Base-by-base conservation (phyloP, 441 rosid genomes). In the Pelargonium fulgidum region DNA sequence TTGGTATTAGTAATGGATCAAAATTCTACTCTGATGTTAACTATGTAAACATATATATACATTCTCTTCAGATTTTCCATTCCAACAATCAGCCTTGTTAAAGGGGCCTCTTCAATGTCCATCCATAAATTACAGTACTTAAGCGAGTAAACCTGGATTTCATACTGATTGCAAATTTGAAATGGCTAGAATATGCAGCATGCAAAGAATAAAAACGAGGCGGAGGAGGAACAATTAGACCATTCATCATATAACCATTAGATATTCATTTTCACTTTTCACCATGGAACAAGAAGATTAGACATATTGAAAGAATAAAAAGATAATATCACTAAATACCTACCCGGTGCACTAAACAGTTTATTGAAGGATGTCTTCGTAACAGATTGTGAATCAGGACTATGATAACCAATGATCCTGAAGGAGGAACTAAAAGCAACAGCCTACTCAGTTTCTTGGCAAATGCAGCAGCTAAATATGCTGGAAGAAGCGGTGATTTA, bases 391-490 rank as follows among this genome's bases (percentile, higher is more conserved):
- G 88, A 79, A 91, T 84, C 82, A 89, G 78, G 47, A 95, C 97
- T 9, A 85, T 82, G 36, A 91, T 82, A 80, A 88, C 87, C 80
- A 93, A 70, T 29, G 90, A 83, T 78, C 97, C 96, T 3, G 97
- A 82, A n/a, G 97, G 96, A 69, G 99, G 92, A 62, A 84, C 86
- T 4, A 79, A 80, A 73, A 91, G 88, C 33, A 90, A 76, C 78
- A 91, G 72, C 71, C 96, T 83, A 80, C 97, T 89, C 78, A 93
- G 80, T 78, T 85, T 89, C 85, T 91, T 93, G 16, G 87, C 81
- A 81, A 91, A 93, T 61, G 96, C 85, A 82, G 99, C 93, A 79
- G 99, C 96, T 74, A 91, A 79, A 76, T 89, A 93, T 71, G 93
- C 99, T 62, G 96, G 97, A 79, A 91, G 95, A 82, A 93, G 85